Percentiles rank a stretch among this genome's conserved stretches.
Conservation (phyloP, 106 monocot genomes). For the Dendrobium huoshanense region DNA sequence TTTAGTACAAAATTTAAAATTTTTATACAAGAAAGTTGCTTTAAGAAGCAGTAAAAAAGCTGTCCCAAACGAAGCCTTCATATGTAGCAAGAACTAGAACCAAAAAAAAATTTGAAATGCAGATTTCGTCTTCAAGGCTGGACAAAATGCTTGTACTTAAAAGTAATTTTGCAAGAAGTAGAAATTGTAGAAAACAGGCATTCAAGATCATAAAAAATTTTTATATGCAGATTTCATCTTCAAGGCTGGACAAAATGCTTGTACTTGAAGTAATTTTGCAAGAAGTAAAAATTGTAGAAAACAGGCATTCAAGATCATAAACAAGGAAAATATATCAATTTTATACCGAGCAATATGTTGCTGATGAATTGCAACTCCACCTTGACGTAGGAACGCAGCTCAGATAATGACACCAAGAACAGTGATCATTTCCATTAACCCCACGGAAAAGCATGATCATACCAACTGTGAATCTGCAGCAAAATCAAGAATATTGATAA, state of each 20-base stretch:
- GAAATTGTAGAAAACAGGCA: background rate
- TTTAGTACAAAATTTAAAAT: too few relatives aligned
- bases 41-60: too few relatives aligned
- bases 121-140: too few relatives aligned
- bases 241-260: too few relatives aligned
- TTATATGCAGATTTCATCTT: too few relatives aligned
- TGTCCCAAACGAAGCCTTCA: too few relatives aligned
- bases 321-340: background rate
- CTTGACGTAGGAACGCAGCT: constrained; percentile 52
- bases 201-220: background rate
- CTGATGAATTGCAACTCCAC: constrained; percentile 32
- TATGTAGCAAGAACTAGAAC: too few relatives aligned
- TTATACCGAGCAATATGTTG: constrained; percentile 8
- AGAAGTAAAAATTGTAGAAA: background rate
- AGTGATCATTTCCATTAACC: constrained; percentile 42
- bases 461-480: constrained; percentile 37
- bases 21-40: too few relatives aligned
- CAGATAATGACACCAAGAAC: constrained; percentile 56
- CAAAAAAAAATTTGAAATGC: too few relatives aligned
- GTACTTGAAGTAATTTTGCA: too few relatives aligned
- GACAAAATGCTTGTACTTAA: too few relatives aligned
- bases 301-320: background rate
- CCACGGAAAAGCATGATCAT: constrained; percentile 44
- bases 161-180: too few relatives aligned
- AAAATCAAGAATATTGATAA: constrained; percentile 1